These are phyloP conservation scores for Sarocladium strictum DNA, from an alignment of 2,329 filamentous ascomycete species.

Conservation along the genomic window DNA sequence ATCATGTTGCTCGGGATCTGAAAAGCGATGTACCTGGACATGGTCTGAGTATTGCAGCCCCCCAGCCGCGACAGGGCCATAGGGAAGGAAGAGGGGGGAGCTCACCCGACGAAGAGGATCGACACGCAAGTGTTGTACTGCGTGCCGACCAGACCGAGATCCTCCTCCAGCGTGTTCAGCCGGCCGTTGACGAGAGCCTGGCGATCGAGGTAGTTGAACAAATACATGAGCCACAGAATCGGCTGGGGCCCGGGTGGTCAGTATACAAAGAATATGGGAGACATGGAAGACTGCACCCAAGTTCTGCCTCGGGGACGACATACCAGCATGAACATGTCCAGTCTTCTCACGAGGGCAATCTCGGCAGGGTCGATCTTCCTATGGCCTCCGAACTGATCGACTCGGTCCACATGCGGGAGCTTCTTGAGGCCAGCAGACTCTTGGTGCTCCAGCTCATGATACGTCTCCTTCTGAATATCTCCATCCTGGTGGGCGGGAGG, in stretches of 20 bases:
- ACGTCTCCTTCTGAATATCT: conserved; percentile 2
- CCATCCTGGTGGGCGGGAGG: not conserved
- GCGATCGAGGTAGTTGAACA: conserved; percentile 21
- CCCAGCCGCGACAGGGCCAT: not conserved
- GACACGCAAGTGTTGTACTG: conserved; percentile 29
- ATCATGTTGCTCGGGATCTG: conserved; percentile 36
- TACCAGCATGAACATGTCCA: conserved; percentile 28
- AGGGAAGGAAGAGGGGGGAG: not conserved
- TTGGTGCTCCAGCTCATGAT: conserved; percentile 1
- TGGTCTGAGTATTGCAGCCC: too few species aligned
- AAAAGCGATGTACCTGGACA: conserved; percentile 47
- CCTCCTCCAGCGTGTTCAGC: conserved; percentile 50
- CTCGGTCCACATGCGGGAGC: not conserved
- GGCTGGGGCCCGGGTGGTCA: too few species aligned
- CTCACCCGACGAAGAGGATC: conserved; percentile 31
- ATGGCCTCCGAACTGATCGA: conserved; percentile 7
- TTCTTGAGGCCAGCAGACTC: conserved; percentile 1
- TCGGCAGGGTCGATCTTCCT: conserved; percentile 15
- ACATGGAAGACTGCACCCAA: not conserved
- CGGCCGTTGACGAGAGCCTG: conserved; percentile 16
- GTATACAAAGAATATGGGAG: not conserved
- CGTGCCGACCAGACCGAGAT: conserved; percentile 33
- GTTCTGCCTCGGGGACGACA: not conserved
- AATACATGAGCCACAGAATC: conserved; percentile 11
- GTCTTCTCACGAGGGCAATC: conserved; percentile 28